phyloP scores from a whole-genome alignment of 139 green algal species.

The Klebsormidium nitens region DNA sequence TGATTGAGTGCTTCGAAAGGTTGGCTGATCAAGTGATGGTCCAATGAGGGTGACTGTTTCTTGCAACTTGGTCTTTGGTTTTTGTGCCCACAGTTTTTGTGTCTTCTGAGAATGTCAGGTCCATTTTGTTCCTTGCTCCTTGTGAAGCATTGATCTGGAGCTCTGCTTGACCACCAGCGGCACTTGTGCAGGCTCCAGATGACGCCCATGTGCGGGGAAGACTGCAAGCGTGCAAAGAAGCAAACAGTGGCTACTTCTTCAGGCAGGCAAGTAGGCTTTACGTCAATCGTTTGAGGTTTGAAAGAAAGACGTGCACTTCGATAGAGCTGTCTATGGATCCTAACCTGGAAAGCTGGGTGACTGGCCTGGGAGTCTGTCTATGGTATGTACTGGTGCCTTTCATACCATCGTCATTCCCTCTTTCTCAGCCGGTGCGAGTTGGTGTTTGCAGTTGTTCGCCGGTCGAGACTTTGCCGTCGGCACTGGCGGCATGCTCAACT shows the following conservation, averaged over 20 bases:
- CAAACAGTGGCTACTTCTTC: neutral
- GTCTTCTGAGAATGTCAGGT: too few species aligned
- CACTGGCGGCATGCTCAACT: neutral
- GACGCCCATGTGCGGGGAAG: neutral
- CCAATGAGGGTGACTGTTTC: too few species aligned
- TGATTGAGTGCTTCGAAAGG: too few species aligned
- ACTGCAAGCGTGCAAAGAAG: neutral
- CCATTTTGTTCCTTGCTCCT: too few species aligned
- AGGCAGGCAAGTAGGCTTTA: too few species aligned
- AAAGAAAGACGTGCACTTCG: too few species aligned
- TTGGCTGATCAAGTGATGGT: too few species aligned
- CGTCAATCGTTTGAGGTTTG: too few species aligned
- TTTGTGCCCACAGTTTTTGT: too few species aligned
- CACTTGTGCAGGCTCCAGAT: neutral
- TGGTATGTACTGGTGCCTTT: neutral
- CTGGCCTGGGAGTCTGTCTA: conserved; percentile 6
- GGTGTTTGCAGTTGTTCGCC: conserved; percentile 9
- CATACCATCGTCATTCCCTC: neutral
- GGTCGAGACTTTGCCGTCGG: conserved; percentile 1
- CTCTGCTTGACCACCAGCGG: too few species aligned
- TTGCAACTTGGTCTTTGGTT: too few species aligned
- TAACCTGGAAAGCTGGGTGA: conserved; percentile 4
- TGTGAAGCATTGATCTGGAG: too few species aligned
- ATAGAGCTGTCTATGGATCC: neutral
- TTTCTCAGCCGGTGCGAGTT: neutral